phyloP scores from a whole-genome alignment of 495 filamentous ascomycete species.

The Thozetella sp. region DNA sequence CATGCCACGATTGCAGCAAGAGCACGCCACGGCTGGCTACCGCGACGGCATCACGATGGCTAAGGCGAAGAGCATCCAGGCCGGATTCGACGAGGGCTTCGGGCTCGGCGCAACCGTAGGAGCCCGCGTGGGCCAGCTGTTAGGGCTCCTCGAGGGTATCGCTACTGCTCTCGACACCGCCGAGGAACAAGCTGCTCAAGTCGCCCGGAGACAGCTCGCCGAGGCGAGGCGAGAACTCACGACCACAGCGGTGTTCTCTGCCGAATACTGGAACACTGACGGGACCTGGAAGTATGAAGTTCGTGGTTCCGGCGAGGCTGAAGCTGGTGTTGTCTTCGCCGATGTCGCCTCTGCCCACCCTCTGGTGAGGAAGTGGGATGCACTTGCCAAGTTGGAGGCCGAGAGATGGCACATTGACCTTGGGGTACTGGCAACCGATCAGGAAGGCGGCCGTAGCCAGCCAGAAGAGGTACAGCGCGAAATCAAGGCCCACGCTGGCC shows the following conservation, averaged over 20 bases:
- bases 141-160: constrained; percentile 74
- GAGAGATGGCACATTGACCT: constrained; percentile 38
- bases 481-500: neutral
- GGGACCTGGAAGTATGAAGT: constrained; percentile 67
- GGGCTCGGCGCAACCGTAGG: constrained; percentile 78
- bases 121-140: constrained; percentile 64
- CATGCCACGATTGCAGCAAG: constrained; percentile 70
- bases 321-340: constrained; percentile 33
- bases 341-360: constrained; percentile 64
- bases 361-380: constrained; percentile 56
- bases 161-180: constrained; percentile 28
- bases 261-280: constrained; percentile 58
- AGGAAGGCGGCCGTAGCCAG: neutral
- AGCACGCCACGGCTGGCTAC: constrained; percentile 86
- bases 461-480: neutral
- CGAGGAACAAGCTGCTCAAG: constrained; percentile 8
- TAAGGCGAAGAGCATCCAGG: constrained; percentile 72
- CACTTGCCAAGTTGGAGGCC: constrained; percentile 40
- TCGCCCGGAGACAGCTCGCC: constrained; percentile 24
- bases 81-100: constrained; percentile 89
- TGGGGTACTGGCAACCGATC: constrained; percentile 19
- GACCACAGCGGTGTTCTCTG: constrained; percentile 63
- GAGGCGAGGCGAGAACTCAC: constrained; percentile 62
- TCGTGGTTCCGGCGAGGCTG: constrained; percentile 16
- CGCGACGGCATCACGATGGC: constrained; percentile 78